phyloP scores from a whole-genome alignment of 2,329 filamentous ascomycete species.

The Beauveria caledonica region DNA sequence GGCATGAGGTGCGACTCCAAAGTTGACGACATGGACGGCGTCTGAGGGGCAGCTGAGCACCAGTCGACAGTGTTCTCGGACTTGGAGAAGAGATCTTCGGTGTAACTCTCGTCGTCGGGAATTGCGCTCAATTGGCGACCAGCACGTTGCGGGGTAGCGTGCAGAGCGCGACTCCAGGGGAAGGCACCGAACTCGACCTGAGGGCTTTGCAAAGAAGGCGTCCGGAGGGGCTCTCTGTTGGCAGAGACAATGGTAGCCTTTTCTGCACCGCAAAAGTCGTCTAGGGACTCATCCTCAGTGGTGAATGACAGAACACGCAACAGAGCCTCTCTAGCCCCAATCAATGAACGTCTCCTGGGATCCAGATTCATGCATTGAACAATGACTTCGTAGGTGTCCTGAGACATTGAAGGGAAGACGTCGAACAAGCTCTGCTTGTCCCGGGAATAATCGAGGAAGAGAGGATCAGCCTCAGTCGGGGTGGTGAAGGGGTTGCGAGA shows the following conservation, averaged over 20 bases:
- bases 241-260: conserved; percentile 70
- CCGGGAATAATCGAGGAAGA: conserved; percentile 87
- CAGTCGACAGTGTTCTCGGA: conserved; percentile 68
- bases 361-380: conserved; percentile 86
- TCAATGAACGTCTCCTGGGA: conserved; percentile 77
- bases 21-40: conserved; percentile 75
- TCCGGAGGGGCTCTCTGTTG: conserved; percentile 91
- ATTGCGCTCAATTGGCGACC: conserved; percentile 82
- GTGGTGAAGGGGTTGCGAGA: conserved; percentile 92
- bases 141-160: conserved; percentile 62
- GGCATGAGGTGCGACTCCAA: conserved; percentile 73
- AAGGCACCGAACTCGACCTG: conserved; percentile 75
- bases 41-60: conserved; percentile 69
- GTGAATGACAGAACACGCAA: conserved; percentile 82
- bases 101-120: conserved; percentile 68
- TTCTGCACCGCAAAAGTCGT: conserved; percentile 87
- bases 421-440: conserved; percentile 96
- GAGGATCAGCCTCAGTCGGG: conserved; percentile 79
- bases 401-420: conserved; percentile 96
- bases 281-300: conserved; percentile 79
- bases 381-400: conserved; percentile 94
- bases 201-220: conserved; percentile 87
- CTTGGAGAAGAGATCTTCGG: conserved; percentile 76
- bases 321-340: conserved; percentile 69
- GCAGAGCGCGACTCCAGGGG: conserved; percentile 89